phyloP scores from a whole-genome alignment of 2,329 filamentous ascomycete genomes.

The Cladosporium sphaerospermum region DNA sequence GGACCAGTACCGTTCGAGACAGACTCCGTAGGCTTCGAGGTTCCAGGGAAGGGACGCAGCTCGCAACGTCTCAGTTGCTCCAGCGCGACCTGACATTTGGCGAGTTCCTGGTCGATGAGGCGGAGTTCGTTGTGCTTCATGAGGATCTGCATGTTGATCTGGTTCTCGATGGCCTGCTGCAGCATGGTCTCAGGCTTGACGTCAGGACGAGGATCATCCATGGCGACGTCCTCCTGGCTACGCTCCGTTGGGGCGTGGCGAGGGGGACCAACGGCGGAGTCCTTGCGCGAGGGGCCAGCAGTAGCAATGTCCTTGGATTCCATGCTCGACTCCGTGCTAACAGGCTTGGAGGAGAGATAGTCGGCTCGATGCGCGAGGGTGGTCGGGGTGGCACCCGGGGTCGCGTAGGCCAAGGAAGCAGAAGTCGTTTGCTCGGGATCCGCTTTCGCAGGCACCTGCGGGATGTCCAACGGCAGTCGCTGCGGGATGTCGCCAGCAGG shows the following conservation, averaged over 20 bases:
- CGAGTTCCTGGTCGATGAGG: slow-evolving; percentile 90
- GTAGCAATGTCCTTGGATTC: slow-evolving; percentile 1
- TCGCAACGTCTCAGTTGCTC: slow-evolving; percentile 91
- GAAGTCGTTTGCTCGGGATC: slow-evolving; percentile 10
- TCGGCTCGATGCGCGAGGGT: slow-evolving; percentile 6
- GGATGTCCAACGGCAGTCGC: slow-evolving; percentile 8
- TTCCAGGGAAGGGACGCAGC: slow-evolving; percentile 80
- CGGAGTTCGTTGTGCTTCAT: slow-evolving; percentile 92
- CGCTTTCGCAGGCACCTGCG: slow-evolving; percentile 6
- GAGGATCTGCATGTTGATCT: slow-evolving; percentile 86
- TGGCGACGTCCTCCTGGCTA: slow-evolving; percentile 6
- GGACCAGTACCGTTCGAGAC: slow-evolving; percentile 70
- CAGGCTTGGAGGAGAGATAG: slow-evolving; percentile 6
- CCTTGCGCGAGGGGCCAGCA: not conserved
- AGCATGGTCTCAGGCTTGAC: slow-evolving; percentile 31
- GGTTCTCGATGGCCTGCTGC: slow-evolving; percentile 70
- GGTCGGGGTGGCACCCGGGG: slow-evolving; percentile 8
- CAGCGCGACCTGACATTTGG: slow-evolving; percentile 87
- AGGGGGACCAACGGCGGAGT: slow-evolving; percentile 3
- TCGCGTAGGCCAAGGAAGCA: slow-evolving; percentile 7
- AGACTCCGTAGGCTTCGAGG: slow-evolving; percentile 58
- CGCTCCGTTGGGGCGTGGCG: not conserved
- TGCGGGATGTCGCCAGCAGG: slow-evolving; percentile 7
- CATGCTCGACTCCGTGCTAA: not conserved
- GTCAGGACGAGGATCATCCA: slow-evolving; percentile 12